A percentile compares a stretch with the other conserved stretches of the same genome.
Evolutionary conservation across 2,329 filamentous ascomycete species (phyloP).

Genomic region (Fusarium denticulatum): DNA sequence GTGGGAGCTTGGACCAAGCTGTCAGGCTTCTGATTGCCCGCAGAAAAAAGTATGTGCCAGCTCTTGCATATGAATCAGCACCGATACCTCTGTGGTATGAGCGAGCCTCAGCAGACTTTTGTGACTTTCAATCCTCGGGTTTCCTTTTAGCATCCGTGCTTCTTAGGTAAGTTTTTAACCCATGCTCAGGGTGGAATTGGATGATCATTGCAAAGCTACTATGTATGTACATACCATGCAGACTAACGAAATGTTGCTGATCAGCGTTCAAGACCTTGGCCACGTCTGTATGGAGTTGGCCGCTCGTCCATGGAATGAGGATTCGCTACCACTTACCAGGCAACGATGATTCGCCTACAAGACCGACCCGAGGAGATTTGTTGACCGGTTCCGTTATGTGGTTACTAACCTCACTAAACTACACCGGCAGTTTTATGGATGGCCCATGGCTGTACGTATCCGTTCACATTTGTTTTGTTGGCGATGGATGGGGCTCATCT

Average conservation of each 20-base stretch:
- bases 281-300: neutral
- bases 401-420: constrained; percentile 19
- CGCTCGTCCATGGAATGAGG: constrained; percentile 9
- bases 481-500: constrained; percentile 21
- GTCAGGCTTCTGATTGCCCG: constrained; percentile 26
- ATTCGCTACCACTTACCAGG: constrained; percentile 8
- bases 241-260: constrained; percentile 12
- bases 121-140: neutral
- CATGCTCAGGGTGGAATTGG: constrained; percentile 25
- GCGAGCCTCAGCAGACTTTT: constrained; percentile 1
- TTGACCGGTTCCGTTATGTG: constrained; percentile 1
- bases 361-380: neutral
- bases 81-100: neutral
- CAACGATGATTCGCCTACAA: constrained; percentile 11
- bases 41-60: constrained; percentile 29
- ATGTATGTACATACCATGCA: neutral
- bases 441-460: neutral
- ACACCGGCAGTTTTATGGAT: constrained; percentile 11
- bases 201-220: constrained; percentile 12
- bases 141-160: constrained; percentile 5
- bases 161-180: constrained; percentile 19
- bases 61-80: constrained; percentile 25
- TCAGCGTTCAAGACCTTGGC: constrained; percentile 12
- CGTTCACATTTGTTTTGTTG: constrained; percentile 14
- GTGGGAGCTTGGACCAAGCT: constrained; percentile 42